A percentile compares a stretch with the other conserved stretches of the same genome.
Conservation (phyloP, 352 stramenopile species). For the Albugo candida region DNA sequence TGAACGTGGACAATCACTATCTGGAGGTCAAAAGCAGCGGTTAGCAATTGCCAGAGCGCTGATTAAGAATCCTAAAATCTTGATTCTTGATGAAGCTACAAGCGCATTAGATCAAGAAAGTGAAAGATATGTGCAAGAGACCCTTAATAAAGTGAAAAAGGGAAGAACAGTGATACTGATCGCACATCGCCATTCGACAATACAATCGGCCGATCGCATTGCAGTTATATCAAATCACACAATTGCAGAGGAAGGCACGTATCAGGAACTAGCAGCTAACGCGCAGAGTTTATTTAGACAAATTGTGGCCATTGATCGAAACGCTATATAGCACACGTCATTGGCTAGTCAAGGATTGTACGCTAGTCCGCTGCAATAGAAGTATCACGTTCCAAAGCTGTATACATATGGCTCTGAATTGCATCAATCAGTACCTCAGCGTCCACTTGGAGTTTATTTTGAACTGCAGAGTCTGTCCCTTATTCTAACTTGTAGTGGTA, state of each 20-base stretch:
- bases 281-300: conserved; percentile 53
- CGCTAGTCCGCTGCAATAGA: too few species aligned
- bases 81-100: conserved; percentile 63
- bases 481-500: too few species aligned
- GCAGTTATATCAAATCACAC: conserved; percentile 75
- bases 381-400: too few species aligned
- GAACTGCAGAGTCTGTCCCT: too few species aligned
- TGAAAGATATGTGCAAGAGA: conserved; percentile 60
- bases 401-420: too few species aligned
- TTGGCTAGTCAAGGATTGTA: too few species aligned
- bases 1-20: conserved; percentile 46
- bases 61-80: conserved; percentile 51
- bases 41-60: conserved; percentile 53
- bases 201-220: conserved; percentile 83
- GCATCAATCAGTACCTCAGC: too few species aligned
- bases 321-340: not conserved
- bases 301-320: conserved; percentile 47
- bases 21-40: conserved; percentile 64
- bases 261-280: conserved; percentile 32
- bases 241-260: conserved; percentile 74
- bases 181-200: conserved; percentile 89
- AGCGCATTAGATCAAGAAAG: conserved; percentile 58
- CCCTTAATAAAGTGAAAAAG: conserved; percentile 47
- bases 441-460: too few species aligned
- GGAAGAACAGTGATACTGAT: conserved; percentile 92